Base-by-base conservation (phyloP, 1,284 basidiomycete species). In the Rhodotorula sp. region DNA sequence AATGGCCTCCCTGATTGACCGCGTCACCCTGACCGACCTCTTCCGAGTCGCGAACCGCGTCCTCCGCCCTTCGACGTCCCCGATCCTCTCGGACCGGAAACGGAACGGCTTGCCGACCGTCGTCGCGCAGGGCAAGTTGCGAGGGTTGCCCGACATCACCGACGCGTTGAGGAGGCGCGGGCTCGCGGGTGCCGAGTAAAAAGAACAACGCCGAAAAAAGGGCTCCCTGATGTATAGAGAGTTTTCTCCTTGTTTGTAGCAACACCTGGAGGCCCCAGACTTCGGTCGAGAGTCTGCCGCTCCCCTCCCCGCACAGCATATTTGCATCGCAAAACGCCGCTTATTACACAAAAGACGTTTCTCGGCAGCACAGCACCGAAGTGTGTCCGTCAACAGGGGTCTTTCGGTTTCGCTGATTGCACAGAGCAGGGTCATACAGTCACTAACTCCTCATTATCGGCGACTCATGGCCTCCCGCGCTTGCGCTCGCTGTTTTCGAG, bases 1-100 rank as follows among this genome's bases (percentile, higher is more conserved):
- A 81, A 98, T 98, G 96, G 91, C 90, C 72, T 88, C 87, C 18
- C 90, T 89, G 80, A 93, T 99, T 74, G 93, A 96, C 81, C 84
- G 85, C 59, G 88, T 99, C 65, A 89, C 89, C 26, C 80, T 90
- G 18, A 86, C 87, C 49, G 87, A 89, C 69, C 83, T 96, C 63
- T 86, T 85, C 72, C 85, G 88, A 46, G 92, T 94, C 16, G 92
- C 92, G 5, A 84, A 83, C 48, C 86, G 90, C 62, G 83, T 95
- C 67, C 90, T 92, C 76, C 49, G 77, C 78, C 70, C 74, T 29
- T 43, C 71, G 51, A 43, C 68, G 63, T 51, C 64, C 62, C 31
- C 68, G 49, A 39, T 79, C 70, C 29, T 84, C 61, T 81, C 81
- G 63, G 81, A 81, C 59, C 81, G 83, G 10, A 71, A 80, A 6